Percentiles rank a stretch among this genome's conserved stretches.
These are phyloP conservation scores for Clonostachys chloroleuca DNA, from an alignment of 2,329 filamentous ascomycete species.

Conservation along the genomic window DNA sequence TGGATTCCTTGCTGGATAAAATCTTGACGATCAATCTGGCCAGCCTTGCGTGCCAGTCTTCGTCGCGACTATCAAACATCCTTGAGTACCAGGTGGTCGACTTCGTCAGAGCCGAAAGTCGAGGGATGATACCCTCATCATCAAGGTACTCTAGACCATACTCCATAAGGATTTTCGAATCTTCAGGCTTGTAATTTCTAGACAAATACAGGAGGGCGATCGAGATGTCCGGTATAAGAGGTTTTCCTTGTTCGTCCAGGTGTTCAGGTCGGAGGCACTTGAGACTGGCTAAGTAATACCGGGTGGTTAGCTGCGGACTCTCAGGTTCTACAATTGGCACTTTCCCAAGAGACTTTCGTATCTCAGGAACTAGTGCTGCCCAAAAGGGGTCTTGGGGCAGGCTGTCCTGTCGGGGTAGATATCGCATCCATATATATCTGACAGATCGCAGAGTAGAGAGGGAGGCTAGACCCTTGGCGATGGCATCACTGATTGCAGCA, in stretches of 20 bases:
- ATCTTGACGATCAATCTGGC: background rate
- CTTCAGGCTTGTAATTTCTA: background rate
- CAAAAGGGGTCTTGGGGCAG: background rate
- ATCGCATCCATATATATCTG: slow-evolving; percentile 38
- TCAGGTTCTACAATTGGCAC: too few species aligned
- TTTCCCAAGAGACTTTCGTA: background rate
- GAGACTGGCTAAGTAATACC: too few species aligned
- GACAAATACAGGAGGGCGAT: background rate
- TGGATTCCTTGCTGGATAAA: too few species aligned
- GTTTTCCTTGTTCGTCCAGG: background rate
- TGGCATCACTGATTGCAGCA: slow-evolving; percentile 25
- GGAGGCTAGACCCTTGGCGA: slow-evolving; percentile 27
- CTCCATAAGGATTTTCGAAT: background rate
- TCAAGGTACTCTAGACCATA: background rate
- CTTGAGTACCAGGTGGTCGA: too few species aligned
- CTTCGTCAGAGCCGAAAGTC: too few species aligned
- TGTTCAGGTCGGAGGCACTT: background rate
- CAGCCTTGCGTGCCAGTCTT: background rate
- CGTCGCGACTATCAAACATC: background rate
- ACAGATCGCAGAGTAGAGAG: slow-evolving; percentile 30
- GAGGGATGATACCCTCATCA: too few species aligned
- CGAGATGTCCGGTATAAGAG: background rate
- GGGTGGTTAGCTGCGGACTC: background rate
- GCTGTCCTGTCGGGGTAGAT: slow-evolving; percentile 22
- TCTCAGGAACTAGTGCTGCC: background rate